phyloP scores from a whole-genome alignment of 2,329 filamentous ascomycete species.

The Coniochaeta sp. region DNA sequence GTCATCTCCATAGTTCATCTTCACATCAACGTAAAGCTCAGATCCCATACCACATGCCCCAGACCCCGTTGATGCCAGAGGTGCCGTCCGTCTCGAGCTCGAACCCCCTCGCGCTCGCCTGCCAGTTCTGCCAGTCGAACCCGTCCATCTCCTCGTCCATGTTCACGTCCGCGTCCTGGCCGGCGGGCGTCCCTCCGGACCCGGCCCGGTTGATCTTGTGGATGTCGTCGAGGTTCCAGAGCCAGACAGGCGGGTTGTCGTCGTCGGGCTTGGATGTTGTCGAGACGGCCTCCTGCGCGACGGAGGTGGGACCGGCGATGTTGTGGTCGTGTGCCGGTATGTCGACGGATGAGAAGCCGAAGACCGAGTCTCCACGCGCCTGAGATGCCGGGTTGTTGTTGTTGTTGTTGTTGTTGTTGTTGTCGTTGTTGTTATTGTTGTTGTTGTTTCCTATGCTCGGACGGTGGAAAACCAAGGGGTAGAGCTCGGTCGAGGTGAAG shows the following conservation, averaged over 20 bases:
- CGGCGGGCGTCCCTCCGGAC: constrained; percentile 10
- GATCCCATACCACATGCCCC: not conserved
- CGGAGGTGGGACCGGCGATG: not conserved
- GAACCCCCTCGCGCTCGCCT: constrained; percentile 21
- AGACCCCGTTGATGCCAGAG: not conserved
- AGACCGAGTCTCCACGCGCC: constrained; percentile 3
- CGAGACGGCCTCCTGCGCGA: constrained; percentile 6
- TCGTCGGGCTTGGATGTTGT: constrained; percentile 24
- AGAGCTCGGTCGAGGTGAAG: not conserved
- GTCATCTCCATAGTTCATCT: not conserved
- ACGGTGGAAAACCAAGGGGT: not conserved
- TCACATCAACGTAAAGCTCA: not conserved
- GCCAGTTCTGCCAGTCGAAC: constrained; percentile 28
- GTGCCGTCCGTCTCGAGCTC: constrained; percentile 18
- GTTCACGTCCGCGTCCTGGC: constrained; percentile 24
- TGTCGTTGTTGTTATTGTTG: no score
- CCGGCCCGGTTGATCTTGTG: constrained; percentile 8
- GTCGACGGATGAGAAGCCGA: constrained; percentile 7
- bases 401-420: no score
- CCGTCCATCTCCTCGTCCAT: constrained; percentile 30
- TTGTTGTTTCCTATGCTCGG: not conserved
- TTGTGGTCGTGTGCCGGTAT: not conserved
- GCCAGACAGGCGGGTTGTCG: constrained; percentile 45
- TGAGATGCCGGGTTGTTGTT: no score
- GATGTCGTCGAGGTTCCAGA: constrained; percentile 35